Base-by-base conservation (phyloP, 805 yeast genomes). In the Diddensiella caesifluorescens region DNA sequence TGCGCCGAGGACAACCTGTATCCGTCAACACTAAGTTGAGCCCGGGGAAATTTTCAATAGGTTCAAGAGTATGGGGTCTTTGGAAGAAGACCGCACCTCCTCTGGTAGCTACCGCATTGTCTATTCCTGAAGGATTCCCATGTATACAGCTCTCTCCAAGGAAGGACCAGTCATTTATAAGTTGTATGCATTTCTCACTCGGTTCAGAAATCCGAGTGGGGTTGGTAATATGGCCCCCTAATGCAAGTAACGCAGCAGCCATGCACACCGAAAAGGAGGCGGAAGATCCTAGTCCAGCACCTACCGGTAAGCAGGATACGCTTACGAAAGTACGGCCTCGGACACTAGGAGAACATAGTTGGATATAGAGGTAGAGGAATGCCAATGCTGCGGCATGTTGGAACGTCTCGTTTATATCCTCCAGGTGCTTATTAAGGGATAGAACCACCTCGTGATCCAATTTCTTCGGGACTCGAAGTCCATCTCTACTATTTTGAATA, bases 61-160 rank as follows among this genome's bases (percentile, higher is more conserved):
- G 71, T 6, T 81, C 75, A 47, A 87, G 65, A n/a, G 73, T 73
- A 39, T 39, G 34, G 7, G 40, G 71, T 55, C 95, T 75, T 63
- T 83, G 90, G 64, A 80, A 90, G 77, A 81, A 70, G 1, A 92
- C 95, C 0, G 97, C 97, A 35, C 97, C 97, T 18, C 98, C 98
- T 52, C 80, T 80, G 0, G 96, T 83, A 1, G 97, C 94, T 37
- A 90, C 97, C 0, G 96, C 88, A 57, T 92, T 92, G 61, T 92
- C 98, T 40, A 92, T 87, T 9, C 98, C 98, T 15, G 94, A 81
- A 5, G 98, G 98, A 53, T 84, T 88, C 1, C 97, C 97, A 59
- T 90, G 97, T 52, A 89, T 84, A 59, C 97, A 87, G 59, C 82
- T 83, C 61, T 92, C 98, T 28, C 97, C 97, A 68, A 90, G 71